These are phyloP conservation scores for Cadophora malorum DNA, from an alignment of 2,329 filamentous ascomycete species.

Conservation along the genomic window DNA sequence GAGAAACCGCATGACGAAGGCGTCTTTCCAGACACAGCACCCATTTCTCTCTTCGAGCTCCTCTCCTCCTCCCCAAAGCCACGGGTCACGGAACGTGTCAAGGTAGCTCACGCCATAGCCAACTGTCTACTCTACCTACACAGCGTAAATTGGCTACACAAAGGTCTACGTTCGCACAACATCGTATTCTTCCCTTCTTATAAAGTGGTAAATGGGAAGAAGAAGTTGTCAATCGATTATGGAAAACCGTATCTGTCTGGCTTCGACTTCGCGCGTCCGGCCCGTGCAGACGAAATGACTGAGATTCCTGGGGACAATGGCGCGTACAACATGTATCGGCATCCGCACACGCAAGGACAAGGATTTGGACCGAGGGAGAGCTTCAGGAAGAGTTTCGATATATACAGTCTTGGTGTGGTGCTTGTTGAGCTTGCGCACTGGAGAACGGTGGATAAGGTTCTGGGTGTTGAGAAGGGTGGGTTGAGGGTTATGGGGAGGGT, in stretches of 20 bases:
- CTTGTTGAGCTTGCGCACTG: constrained; percentile 61
- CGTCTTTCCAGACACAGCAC: constrained; percentile 48
- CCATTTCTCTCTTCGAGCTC: constrained; percentile 56
- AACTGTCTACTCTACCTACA: constrained; percentile 62
- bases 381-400: constrained; percentile 54
- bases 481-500: constrained; percentile 49
- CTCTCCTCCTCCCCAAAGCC: constrained; percentile 52
- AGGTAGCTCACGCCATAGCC: constrained; percentile 57
- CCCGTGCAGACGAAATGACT: constrained; percentile 56
- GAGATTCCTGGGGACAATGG: constrained; percentile 54
- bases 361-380: constrained; percentile 30
- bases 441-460: constrained; percentile 53
- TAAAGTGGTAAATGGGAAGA: constrained; percentile 13
- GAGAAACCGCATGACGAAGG: constrained; percentile 51
- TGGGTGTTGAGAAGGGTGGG: constrained; percentile 50
- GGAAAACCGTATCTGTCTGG: constrained; percentile 55
- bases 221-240: constrained; percentile 45
- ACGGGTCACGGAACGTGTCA: constrained; percentile 57
- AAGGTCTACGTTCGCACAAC: constrained; percentile 61
- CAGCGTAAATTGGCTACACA: constrained; percentile 63
- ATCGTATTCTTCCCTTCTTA: constrained; percentile 56
- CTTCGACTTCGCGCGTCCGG: constrained; percentile 62
- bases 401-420: constrained; percentile 60
- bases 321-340: constrained; percentile 57
- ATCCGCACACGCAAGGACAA: constrained; percentile 45